Base-by-base conservation (phyloP, 352 stramenopile genomes). In the Thalassiosira livingstoniorum region DNA sequence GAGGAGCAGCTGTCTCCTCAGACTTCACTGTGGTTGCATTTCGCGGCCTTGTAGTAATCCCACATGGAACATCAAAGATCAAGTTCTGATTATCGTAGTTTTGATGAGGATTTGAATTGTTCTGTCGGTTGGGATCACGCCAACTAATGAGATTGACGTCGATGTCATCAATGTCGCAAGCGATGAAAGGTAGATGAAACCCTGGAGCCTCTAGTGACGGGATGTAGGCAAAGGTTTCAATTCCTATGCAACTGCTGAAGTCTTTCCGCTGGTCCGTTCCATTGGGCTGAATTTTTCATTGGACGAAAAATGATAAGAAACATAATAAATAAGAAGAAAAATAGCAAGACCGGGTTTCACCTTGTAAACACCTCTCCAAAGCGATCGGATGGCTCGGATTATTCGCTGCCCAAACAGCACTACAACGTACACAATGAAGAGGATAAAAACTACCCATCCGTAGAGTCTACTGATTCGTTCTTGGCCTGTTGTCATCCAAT, bases 81-180 rank as follows among this genome's bases (percentile, higher is more conserved):
- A 93, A 35, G 51, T 93, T 93, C 47, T 92, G 70, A 54, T 85
- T 75, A 57, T 93, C 89, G 63, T 90, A 92, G 23, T 54, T 76
- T 21, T 75, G 18, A 32, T 69, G 32, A 11, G 79, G 68, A 60
- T 92, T 65, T 7, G 23, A 27, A n/a, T 74, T 60, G 32, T 78
- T 25, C 39, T 78, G 15, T 18, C 13, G 11, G 51, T 83, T 65
- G 3, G 78, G 74, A 75, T 87, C 74, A 18, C 57, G 73, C 82
- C 82, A 89, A 67, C 78, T 80, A 64, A 93, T 90, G 35, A 92
- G 73, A 29, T 80, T 76, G 29, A 87, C 66, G 58, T 92, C 80
- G 42, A 91, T 81, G 37, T 85, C 77, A 75, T 92, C 85, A 61
- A 92, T 89, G 64, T 92, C 53, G 53, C 87, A 92, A 31, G 77